Evolutionary conservation across 2,329 filamentous ascomycete species (phyloP).

Genomic region (Bipolaris zeicola): DNA sequence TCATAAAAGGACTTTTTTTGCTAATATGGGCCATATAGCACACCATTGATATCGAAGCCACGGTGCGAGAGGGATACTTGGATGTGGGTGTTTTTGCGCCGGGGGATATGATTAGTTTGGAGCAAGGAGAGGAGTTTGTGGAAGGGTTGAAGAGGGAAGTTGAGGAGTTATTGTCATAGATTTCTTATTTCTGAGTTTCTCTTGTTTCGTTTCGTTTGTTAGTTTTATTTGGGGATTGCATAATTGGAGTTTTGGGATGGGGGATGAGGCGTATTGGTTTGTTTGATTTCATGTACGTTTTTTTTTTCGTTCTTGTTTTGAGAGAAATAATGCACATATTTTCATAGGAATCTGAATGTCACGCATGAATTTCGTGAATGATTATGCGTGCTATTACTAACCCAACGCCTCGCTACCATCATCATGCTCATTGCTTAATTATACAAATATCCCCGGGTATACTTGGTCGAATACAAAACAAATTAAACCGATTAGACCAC

Average conservation of each 20-base stretch:
- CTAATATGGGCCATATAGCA: conserved; percentile 47
- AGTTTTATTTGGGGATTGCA: no score
- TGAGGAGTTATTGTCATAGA: not conserved
- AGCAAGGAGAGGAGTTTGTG: conserved; percentile 46
- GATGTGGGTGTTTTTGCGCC: conserved; percentile 61
- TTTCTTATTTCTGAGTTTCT: no score
- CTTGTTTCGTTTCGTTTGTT: no score
- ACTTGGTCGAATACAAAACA: not conserved
- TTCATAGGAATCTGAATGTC: no score
- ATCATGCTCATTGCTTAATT: not conserved
- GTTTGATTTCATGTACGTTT: no score
- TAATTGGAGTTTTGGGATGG: no score
- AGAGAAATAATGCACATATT: no score
- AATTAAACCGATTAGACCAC: not conserved
- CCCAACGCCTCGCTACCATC: not conserved
- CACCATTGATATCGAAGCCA: conserved; percentile 62
- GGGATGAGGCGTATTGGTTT: no score
- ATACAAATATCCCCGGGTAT: not conserved
- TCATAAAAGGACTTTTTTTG: conserved; percentile 47
- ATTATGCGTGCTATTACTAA: no score
- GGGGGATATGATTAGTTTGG: conserved; percentile 50
- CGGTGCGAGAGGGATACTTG: conserved; percentile 55
- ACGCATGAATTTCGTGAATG: no score
- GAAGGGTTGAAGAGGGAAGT: conserved; percentile 33
- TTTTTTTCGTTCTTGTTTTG: no score